Conservation (phyloP, 2,329 filamentous ascomycete genomes). For the Graphilbum sp. region DNA sequence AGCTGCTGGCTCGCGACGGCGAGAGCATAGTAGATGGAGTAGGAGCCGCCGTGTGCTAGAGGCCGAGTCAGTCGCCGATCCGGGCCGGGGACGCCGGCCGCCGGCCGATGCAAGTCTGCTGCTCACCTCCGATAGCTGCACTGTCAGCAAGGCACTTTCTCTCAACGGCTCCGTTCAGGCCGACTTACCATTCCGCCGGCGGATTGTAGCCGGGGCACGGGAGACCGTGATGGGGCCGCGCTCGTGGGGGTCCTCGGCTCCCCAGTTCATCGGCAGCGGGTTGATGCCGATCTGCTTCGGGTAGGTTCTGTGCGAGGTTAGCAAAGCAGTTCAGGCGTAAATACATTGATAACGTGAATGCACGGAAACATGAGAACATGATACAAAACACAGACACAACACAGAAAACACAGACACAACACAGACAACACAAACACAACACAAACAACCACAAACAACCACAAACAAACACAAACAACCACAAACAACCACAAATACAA, state of each 20-base stretch:
- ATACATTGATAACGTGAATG: too few species aligned
- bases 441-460: background rate
- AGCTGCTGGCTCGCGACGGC: constrained; percentile 86
- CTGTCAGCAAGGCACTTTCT: constrained; percentile 3
- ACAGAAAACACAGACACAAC: background rate
- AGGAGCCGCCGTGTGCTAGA: constrained; percentile 55
- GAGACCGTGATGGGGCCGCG: constrained; percentile 85
- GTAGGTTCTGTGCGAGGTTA: constrained; percentile 44
- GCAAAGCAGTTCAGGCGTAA: too few species aligned
- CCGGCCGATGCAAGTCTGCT: background rate
- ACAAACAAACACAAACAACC: background rate
- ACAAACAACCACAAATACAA: background rate
- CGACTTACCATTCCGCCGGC: constrained; percentile 58
- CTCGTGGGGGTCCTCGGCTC: constrained; percentile 53
- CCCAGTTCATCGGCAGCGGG: constrained; percentile 80
- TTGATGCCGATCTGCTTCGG: constrained; percentile 89
- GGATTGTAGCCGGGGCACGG: constrained; percentile 56
- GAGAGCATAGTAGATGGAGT: constrained; percentile 88
- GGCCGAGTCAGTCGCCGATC: constrained; percentile 12
- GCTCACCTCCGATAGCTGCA: constrained; percentile 10
- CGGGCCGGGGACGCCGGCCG: background rate
- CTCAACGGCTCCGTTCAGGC: constrained; percentile 1
- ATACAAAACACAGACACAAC: background rate
- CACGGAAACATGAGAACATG: background rate
- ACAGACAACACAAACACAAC: background rate